Evolutionary conservation across 1,284 basidiomycete species (phyloP).

Genomic region (Tranzscheliella williamsii): DNA sequence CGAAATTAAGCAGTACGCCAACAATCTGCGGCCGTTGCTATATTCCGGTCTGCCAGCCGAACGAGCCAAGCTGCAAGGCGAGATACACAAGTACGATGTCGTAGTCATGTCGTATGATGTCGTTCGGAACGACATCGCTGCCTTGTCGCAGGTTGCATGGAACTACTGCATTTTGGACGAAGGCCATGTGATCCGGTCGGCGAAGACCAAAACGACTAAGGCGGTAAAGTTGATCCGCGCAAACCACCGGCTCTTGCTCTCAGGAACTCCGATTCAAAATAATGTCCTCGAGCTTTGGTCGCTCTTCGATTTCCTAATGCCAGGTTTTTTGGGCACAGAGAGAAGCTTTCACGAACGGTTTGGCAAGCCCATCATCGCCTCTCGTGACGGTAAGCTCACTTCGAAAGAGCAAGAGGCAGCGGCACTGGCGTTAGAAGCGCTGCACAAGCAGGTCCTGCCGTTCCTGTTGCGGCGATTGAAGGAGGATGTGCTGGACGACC

Average conservation of each 20-base stretch:
- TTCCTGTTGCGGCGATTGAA: constrained; percentile 95
- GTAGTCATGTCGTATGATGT: constrained; percentile 98
- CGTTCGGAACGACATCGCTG: constrained; percentile 88
- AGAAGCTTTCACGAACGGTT: constrained; percentile 94
- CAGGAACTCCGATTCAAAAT: constrained; percentile 98
- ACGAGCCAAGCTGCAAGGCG: constrained; percentile 66
- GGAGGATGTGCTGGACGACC: constrained; percentile 92
- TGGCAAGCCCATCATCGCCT: constrained; percentile 91
- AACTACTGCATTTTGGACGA: constrained; percentile 97
- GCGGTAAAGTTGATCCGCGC: constrained; percentile 90
- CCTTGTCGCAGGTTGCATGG: constrained; percentile 78
- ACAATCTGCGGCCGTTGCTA: constrained; percentile 80
- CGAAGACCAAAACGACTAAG: constrained; percentile 95
- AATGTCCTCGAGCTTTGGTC: constrained; percentile 98
- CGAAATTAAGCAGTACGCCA: constrained; percentile 90
- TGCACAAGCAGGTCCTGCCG: constrained; percentile 99
- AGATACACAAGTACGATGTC: constrained; percentile 68
- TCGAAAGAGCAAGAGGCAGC: constrained; percentile 85
- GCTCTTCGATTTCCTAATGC: constrained; percentile 99
- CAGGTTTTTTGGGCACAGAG: constrained; percentile 94
- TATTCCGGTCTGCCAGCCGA: constrained; percentile 90
- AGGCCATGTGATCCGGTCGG: constrained; percentile 98
- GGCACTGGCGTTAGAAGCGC: constrained; percentile 82
- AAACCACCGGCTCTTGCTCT: constrained; percentile 89
- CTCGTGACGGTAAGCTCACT: constrained; percentile 84